Evolutionary conservation across 2,329 filamentous ascomycete species (phyloP), one percentile per base, ranked within the genome.

Genomic region (Aspergillus terreus): DNA sequence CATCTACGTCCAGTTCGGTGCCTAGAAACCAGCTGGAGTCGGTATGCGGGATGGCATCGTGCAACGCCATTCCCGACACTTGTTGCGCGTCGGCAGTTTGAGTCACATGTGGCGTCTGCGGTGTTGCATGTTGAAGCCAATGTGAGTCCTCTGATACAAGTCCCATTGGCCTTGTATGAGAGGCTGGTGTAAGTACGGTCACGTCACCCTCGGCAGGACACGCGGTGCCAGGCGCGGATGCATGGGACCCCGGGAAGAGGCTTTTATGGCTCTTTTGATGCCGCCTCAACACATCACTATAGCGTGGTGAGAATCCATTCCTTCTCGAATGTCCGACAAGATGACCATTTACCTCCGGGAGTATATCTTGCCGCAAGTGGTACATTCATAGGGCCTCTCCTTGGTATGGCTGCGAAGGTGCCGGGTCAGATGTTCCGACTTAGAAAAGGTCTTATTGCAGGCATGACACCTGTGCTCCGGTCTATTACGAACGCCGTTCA

Each of bases 331-430:
- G 14, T 38, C n/a, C 3, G 27, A 3, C 7, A 30, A 30, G 11
- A 30, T 14, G 35, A 9, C 12, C 6, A 38, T 4, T n/a, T n/a
- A 60, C 58, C 52, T 59, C 44, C 57, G 49, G 4, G 53, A 53
- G 15, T 60, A 61, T 19, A 58, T n/a, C 47, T 56, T 61, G 14
- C 57, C 58, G 43, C 57, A 61, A 15, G 50, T 40, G 4, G 54
- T 47, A 32, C 58, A 61, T 15, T 23, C 41, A 32, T 56, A 96
- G 0, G 91, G 92, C 75, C 95, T 96, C 78, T 96, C 91, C 63
- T 91, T 82, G 1, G 92, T 96, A 67, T 96, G 91, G 67, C 89
- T 94, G 59, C 92, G 80, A 88, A 96, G 92, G 65, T 96, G 92
- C 10, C 58, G 48, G 7, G 56, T 60, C 10, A 61, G 54, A 47